Evolutionary conservation across 371 early-diverging fungal species (phyloP), one percentile per base, ranked within the genome.

Genomic region (Coemansia sp.): DNA sequence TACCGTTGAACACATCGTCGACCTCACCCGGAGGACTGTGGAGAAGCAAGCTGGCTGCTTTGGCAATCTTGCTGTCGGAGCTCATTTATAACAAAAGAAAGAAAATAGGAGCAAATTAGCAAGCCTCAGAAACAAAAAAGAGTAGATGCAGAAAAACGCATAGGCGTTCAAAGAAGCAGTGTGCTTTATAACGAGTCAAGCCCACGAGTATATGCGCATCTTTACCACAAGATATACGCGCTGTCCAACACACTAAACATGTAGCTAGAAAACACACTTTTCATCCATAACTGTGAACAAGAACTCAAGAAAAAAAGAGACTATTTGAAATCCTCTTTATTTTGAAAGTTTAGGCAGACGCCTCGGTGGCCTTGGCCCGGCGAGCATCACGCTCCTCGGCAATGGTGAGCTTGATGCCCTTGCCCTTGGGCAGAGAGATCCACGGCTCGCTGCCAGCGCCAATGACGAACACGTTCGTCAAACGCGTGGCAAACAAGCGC

Each of bases 371-470:
- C 70, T 65, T 66, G 66, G 71, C 88, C 75, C 90, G 85, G 77
- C 93, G 88, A 58, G 87, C 85, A 85, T 96, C 97, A 85, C 98
- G 94, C 88, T 98, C 97, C 87, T 97, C 97, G 73, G 95, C 86
- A 78, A 97, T 96, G 84, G 95, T 92, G 78, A 97, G 91, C 91
- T 94, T 95, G 83, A 98, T 84, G 87, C 98, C 98, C 90, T 95
- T 94, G 85, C 92, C 93, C 90, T 93, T 95, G 84, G 97, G 98
- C 70, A 96, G 90, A 55, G 95, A 94, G 87, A 97, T 89, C 90
- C 89, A 86, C 51, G 87, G 79, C 80, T 85, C 81, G 82, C 79
- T 85, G 61, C 87, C 88, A 70, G 91, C 83, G 67, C 99, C 99
- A 83, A 98, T 92, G 73, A 93, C 88, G 80, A 97, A 94, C 59